These are phyloP conservation scores for Ananas comosus DNA, from an alignment of 176 grass and related monocot genomes.

Conservation along the genomic window DNA sequence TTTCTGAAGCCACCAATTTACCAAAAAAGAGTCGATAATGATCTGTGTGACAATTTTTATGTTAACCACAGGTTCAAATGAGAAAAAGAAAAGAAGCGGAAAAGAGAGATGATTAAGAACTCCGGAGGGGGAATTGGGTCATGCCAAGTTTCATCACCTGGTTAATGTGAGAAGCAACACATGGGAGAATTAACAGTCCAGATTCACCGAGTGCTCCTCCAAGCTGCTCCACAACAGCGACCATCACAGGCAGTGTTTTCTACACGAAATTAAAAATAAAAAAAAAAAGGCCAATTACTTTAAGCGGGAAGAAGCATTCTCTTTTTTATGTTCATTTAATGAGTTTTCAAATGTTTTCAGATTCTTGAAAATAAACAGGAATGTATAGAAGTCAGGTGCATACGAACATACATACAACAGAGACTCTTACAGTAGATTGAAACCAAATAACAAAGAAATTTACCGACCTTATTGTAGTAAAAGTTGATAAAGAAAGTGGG, in stretches of 20 bases:
- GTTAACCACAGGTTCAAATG: constrained; percentile 1
- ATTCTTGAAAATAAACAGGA: not conserved
- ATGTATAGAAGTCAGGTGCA: not conserved
- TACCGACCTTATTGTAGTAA: not conserved
- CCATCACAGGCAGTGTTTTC: constrained; percentile 81
- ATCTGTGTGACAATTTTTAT: constrained; percentile 38
- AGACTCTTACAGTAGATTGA: not conserved
- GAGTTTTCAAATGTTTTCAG: not conserved
- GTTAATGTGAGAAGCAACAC: constrained; percentile 68
- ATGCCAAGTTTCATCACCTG: constrained; percentile 40
- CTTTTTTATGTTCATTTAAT: not conserved
- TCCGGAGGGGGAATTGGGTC: not conserved
- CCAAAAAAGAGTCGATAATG: constrained; percentile 62
- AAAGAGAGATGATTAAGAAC: not conserved
- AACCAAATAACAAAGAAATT: not conserved
- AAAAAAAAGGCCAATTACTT: not conserved
- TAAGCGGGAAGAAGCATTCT: not conserved
- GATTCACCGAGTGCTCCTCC: constrained; percentile 61
- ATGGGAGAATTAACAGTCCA: constrained; percentile 59
- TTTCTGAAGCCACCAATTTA: constrained; percentile 68
- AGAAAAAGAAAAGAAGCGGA: constrained; percentile 3
- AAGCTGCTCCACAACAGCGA: constrained; percentile 86
- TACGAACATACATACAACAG: not conserved
- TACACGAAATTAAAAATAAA: constrained; percentile 18
- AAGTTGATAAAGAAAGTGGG: not conserved